These are phyloP conservation scores for Scutellaria barbata DNA, from an alignment of 257 asterid genomes.

Conservation along the genomic window DNA sequence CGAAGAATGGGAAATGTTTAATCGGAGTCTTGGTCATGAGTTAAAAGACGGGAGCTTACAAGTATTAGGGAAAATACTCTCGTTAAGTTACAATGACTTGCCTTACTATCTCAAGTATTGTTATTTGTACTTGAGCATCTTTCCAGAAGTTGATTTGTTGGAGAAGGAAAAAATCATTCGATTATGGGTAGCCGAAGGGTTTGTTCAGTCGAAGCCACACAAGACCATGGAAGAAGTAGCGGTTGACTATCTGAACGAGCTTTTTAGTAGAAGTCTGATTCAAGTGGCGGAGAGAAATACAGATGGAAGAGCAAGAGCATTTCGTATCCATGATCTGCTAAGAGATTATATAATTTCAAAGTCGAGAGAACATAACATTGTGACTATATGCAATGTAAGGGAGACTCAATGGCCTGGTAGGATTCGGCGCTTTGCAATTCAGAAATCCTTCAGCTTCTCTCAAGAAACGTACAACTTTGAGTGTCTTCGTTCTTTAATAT, in stretches of 20 bases:
- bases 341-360: conserved; percentile 23
- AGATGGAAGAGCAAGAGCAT: conserved; percentile 13
- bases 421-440: conserved; percentile 26
- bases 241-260: conserved; percentile 36
- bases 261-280: conserved; percentile 34
- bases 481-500: conserved; percentile 34
- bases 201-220: conserved; percentile 27
- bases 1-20: conserved; percentile 27
- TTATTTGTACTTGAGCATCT: conserved; percentile 21
- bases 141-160: conserved; percentile 28
- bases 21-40: conserved; percentile 17
- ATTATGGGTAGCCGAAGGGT: conserved; percentile 47
- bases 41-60: conserved; percentile 12
- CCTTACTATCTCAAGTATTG: conserved; percentile 28
- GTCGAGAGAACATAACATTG: conserved; percentile 28
- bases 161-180: conserved; percentile 16
- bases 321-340: conserved; percentile 37
- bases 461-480: background rate
- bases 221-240: conserved; percentile 39
- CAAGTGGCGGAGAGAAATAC: conserved; percentile 15
- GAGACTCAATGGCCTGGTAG: background rate
- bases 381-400: background rate
- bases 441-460: background rate
- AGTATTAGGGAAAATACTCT: conserved; percentile 10
- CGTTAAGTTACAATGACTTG: conserved; percentile 23